These are phyloP conservation scores for Croton laevigatus DNA, from an alignment of 441 rosid genomes.

Conservation along the genomic window DNA sequence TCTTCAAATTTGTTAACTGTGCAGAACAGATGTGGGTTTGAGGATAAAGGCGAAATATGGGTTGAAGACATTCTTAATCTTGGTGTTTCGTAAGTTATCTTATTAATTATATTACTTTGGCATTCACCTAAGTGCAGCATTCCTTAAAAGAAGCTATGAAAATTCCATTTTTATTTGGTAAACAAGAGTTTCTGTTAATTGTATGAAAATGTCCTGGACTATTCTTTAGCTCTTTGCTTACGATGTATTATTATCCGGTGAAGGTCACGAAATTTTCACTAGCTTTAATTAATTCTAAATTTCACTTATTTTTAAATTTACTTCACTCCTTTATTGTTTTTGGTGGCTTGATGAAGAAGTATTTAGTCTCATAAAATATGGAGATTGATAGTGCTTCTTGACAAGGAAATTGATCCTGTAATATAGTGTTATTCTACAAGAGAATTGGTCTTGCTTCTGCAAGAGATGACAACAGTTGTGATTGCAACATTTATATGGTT, in stretches of 20 bases:
- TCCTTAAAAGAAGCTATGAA: background rate
- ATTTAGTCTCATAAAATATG: background rate
- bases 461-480: slow-evolving; percentile 1
- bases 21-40: slow-evolving; percentile 97
- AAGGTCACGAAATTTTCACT: background rate
- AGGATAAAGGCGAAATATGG: slow-evolving; percentile 87
- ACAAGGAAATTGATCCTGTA: slow-evolving; percentile 6
- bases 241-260: background rate
- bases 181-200: background rate
- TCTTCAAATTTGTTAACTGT: slow-evolving; percentile 22
- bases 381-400: background rate
- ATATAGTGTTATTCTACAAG: background rate
- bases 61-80: slow-evolving; percentile 93
- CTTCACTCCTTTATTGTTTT: slow-evolving; percentile 1
- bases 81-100: slow-evolving; percentile 78
- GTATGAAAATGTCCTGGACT: background rate
- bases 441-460: slow-evolving; percentile 8
- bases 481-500: slow-evolving; percentile 12
- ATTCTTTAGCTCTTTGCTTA: background rate
- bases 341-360: slow-evolving; percentile 2
- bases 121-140: background rate
- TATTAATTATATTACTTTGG: slow-evolving; percentile 14
- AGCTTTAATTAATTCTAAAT: background rate
- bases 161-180: background rate
- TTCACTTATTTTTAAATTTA: background rate